A percentile compares a stretch with the other conserved stretches of the same genome.
Evolutionary conservation across 495 filamentous ascomycete species (phyloP).

Genomic region (Penicillium fimorum): DNA sequence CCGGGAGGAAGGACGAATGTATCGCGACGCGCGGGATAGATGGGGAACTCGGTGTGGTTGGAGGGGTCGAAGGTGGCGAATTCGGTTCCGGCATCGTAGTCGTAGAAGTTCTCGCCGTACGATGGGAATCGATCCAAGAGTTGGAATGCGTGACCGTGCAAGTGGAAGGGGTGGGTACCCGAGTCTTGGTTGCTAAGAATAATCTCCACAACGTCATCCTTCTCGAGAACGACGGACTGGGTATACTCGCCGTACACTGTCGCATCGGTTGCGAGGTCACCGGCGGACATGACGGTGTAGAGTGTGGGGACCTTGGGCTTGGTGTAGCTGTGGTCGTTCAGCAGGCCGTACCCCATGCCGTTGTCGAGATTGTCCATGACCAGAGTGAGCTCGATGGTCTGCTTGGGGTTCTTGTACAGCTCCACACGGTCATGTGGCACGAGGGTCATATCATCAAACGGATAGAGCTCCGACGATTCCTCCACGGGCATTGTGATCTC

Average conservation of each 20-base stretch:
- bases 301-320: constrained; percentile 75
- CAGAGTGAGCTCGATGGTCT: constrained; percentile 31
- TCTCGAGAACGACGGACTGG: constrained; percentile 64
- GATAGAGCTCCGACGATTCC: constrained; percentile 32
- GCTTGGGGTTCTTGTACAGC: constrained; percentile 17
- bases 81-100: constrained; percentile 30
- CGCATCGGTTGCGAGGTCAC: constrained; percentile 58
- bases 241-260: constrained; percentile 72
- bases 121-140: constrained; percentile 51
- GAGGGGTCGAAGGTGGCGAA: constrained; percentile 40
- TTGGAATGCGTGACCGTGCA: constrained; percentile 87
- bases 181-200: constrained; percentile 75
- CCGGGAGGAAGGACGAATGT: constrained; percentile 53
- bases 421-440: constrained; percentile 46
- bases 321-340: constrained; percentile 77
- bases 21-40: constrained; percentile 54
- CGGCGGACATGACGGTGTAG: constrained; percentile 69
- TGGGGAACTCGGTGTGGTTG: constrained; percentile 36
- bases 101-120: constrained; percentile 42
- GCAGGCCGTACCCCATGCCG: constrained; percentile 58
- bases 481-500: constrained; percentile 50
- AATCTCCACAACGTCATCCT: constrained; percentile 70
- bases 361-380: constrained; percentile 51
- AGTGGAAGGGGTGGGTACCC: constrained; percentile 80
- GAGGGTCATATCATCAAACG: constrained; percentile 57